These are phyloP conservation scores for Haplosporangium gracile DNA, from an alignment of 192 early-diverging fungal species.

Conservation along the genomic window DNA sequence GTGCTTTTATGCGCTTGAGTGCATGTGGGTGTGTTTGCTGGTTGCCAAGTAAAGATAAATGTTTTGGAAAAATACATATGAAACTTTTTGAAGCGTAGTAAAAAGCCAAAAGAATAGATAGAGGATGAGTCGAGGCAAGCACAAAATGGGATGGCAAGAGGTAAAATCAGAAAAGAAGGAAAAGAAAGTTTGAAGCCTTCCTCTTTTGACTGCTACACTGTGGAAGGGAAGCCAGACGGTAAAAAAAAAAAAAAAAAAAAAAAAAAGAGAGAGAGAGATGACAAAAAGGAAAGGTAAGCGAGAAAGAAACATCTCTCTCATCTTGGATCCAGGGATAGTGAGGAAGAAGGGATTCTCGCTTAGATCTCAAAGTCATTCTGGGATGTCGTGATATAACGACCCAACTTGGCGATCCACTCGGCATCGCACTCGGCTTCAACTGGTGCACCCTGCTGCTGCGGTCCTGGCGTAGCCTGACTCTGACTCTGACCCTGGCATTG, in stretches of 20 bases:
- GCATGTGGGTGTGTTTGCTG: not conserved
- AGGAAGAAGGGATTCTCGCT: not conserved
- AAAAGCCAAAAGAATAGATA: not conserved
- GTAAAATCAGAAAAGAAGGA: not conserved
- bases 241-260: not conserved
- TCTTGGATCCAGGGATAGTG: not conserved
- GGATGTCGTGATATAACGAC: slow-evolving; percentile 35
- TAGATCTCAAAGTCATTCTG: slow-evolving; percentile 50
- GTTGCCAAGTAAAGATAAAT: not conserved
- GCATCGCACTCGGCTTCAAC: not conserved
- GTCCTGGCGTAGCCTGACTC: not conserved
- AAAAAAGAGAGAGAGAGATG: too few species aligned
- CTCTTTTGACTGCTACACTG: not conserved
- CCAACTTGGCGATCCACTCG: slow-evolving; percentile 38
- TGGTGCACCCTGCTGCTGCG: not conserved
- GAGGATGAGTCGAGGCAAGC: not conserved
- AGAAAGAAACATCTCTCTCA: not conserved
- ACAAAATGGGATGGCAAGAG: not conserved
- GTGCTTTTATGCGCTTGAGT: not conserved
- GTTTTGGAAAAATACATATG: not conserved
- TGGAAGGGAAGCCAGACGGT: not conserved
- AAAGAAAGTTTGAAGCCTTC: not conserved
- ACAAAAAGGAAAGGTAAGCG: too few species aligned
- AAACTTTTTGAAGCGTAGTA: not conserved
- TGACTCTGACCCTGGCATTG: not conserved